Percentiles rank a stretch among this genome's conserved stretches.
These are phyloP conservation scores for Lactarius hatsudake DNA, from an alignment of 768 basidiomycete genomes.

Conservation along the genomic window DNA sequence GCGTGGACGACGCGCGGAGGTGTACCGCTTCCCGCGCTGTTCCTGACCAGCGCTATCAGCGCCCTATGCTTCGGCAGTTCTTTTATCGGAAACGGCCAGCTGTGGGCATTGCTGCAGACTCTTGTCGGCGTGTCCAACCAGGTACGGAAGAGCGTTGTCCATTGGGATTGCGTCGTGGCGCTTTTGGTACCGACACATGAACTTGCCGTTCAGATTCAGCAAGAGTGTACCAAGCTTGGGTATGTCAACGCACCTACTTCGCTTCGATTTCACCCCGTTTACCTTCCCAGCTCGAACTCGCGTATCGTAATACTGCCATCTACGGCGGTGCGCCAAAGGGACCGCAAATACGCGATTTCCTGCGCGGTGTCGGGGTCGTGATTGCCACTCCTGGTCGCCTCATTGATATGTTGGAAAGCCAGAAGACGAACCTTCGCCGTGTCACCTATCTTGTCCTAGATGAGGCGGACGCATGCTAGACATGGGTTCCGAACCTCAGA, in stretches of 20 bases:
- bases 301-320: constrained; percentile 98
- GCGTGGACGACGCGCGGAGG: too few relatives aligned
- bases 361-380: constrained; percentile 95
- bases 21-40: too few relatives aligned
- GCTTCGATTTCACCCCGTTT: constrained; percentile 7
- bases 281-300: constrained; percentile 66
- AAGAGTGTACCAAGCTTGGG: constrained; percentile 99
- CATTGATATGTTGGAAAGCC: constrained; percentile 97
- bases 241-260: constrained; percentile 37
- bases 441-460: constrained; percentile 99
- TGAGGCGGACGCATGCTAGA: constrained; percentile 99
- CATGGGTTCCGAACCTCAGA: constrained; percentile 99
- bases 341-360: constrained; percentile 95
- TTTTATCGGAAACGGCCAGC: too few relatives aligned
- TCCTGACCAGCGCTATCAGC: too few relatives aligned
- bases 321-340: constrained; percentile 99
- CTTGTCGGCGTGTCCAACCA: too few relatives aligned
- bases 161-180: too few relatives aligned
- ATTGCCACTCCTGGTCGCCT: constrained; percentile 99
- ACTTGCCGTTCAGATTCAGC: constrained; percentile 97
- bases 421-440: constrained; percentile 94
- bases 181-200: constrained; percentile 98
- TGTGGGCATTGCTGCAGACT: too few relatives aligned
- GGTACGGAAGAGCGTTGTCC: too few relatives aligned
- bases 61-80: too few relatives aligned